phyloP scores from a whole-genome alignment of 352 stramenopile species.

The Globisporangium parvum region DNA sequence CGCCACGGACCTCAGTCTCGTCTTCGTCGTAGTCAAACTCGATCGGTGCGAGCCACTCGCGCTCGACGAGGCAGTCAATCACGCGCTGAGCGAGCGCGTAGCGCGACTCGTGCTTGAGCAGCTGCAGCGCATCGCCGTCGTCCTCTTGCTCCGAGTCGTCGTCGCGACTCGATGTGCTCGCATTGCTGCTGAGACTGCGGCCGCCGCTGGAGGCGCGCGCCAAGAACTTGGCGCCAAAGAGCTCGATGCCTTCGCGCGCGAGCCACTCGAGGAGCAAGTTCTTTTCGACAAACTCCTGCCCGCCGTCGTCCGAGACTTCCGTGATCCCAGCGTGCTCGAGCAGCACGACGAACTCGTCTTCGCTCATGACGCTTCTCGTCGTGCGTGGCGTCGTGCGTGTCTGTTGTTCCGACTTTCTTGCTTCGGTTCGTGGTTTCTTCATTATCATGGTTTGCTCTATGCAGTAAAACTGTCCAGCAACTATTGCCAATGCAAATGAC shows the following conservation, averaged over 20 bases:
- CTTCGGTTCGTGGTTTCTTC: neutral
- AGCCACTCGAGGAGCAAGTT: slow-evolving; percentile 64
- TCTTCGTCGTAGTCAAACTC: slow-evolving; percentile 40
- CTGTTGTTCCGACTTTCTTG: neutral
- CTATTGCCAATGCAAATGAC: too few relatives aligned
- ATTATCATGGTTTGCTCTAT: neutral
- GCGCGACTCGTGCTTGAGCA: slow-evolving; percentile 23
- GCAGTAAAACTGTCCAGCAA: too few relatives aligned
- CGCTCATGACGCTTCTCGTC: slow-evolving; percentile 38
- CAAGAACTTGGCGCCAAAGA: slow-evolving; percentile 39
- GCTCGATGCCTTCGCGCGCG: slow-evolving; percentile 56
- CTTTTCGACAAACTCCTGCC: slow-evolving; percentile 67
- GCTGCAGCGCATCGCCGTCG: neutral
- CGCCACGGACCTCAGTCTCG: slow-evolving; percentile 29
- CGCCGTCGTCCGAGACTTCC: slow-evolving; percentile 60
- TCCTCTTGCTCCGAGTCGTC: slow-evolving; percentile 15
- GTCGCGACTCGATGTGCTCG: slow-evolving; percentile 16
- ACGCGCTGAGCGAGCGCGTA: slow-evolving; percentile 37
- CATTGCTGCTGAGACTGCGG: slow-evolving; percentile 14
- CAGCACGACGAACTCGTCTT: slow-evolving; percentile 84
- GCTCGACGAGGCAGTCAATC: slow-evolving; percentile 46
- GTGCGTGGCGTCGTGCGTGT: neutral
- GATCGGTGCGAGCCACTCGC: slow-evolving; percentile 54
- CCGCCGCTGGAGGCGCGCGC: neutral
- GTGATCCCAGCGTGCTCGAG: slow-evolving; percentile 74